A percentile compares a stretch with the other conserved stretches of the same genome.
These are phyloP conservation scores for Theobroma cacao DNA, from an alignment of 345 rosid genomes.

Conservation along the genomic window DNA sequence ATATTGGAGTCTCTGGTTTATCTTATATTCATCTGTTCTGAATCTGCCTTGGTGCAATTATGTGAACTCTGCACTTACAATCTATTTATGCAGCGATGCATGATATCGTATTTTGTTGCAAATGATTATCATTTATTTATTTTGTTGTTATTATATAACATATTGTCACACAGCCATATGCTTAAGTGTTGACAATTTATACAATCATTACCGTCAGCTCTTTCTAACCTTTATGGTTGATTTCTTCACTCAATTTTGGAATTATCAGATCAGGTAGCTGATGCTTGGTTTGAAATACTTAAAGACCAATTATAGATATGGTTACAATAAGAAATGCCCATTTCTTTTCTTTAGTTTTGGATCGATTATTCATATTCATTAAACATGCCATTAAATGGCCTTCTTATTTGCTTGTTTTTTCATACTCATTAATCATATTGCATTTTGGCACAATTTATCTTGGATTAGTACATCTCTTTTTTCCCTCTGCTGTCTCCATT, in stretches of 20 bases:
- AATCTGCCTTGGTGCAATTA: not conserved
- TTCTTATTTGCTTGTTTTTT: not conserved
- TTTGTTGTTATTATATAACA: not conserved
- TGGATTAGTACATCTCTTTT: not conserved
- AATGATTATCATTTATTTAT: not conserved
- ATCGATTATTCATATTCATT: not conserved
- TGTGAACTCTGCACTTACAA: not conserved
- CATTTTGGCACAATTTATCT: not conserved
- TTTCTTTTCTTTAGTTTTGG: not conserved
- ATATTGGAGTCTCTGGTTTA: not conserved
- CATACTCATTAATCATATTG: not conserved
- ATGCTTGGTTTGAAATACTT: not conserved
- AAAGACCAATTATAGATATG: not conserved
- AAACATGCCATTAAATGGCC: not conserved
- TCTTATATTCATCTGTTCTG: not conserved
- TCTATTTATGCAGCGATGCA: not conserved
- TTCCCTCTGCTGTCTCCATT: not conserved
- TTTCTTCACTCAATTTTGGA: not conserved
- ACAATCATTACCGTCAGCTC: too few relatives aligned
- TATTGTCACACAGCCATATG: not conserved
- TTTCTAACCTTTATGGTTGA: not conserved
- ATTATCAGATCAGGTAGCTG: too few relatives aligned
- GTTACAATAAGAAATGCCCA: not conserved
- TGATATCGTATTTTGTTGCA: not conserved
- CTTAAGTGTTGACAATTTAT: too few relatives aligned